Conservation (phyloP, 2,329 filamentous ascomycete species). For the Alternaria triticimaculans region DNA sequence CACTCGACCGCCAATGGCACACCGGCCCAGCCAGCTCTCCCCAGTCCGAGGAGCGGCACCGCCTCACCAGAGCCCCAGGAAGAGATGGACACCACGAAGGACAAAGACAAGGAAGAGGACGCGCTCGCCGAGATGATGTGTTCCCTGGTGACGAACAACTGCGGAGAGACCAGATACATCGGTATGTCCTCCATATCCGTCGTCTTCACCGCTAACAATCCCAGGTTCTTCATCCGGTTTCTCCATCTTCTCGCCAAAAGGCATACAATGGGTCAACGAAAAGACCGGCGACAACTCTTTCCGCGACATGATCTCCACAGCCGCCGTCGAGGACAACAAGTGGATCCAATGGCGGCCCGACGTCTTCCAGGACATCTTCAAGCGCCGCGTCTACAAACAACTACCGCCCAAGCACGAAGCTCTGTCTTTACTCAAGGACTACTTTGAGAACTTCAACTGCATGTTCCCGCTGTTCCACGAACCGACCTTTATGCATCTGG, state of each 20-base stretch:
- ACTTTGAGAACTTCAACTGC: conserved; percentile 98
- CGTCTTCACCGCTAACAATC: conserved; percentile 16
- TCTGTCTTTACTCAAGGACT: conserved; percentile 86
- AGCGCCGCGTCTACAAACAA: conserved; percentile 80
- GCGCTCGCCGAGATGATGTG: conserved; percentile 98
- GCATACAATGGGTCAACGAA: conserved; percentile 97
- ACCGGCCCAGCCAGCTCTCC: conserved; percentile 54
- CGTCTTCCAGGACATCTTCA: conserved; percentile 91
- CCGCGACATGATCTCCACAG: conserved; percentile 91
- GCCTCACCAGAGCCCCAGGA: conserved; percentile 58
- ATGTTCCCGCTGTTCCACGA: conserved; percentile 98
- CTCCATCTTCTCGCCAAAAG: conserved; percentile 97
- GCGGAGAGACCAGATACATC: conserved; percentile 93
- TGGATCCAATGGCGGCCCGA: conserved; percentile 99
- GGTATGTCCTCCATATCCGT: conserved; percentile 61
- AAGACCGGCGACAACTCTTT: conserved; percentile 97
- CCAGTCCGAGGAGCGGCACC: conserved; percentile 59
- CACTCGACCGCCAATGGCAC: conserved; percentile 37
- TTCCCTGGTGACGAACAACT: conserved; percentile 92
- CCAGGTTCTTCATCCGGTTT: conserved; percentile 94
- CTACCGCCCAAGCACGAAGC: conserved; percentile 88
- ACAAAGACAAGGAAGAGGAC: conserved; percentile 72
- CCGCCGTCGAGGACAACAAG: conserved; percentile 86
- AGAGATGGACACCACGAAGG: conserved; percentile 47
- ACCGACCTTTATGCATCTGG: conserved; percentile 96